These are phyloP conservation scores for Pharnaceum exiguum DNA, from an alignment of 148 eudicot species.

Conservation along the genomic window DNA sequence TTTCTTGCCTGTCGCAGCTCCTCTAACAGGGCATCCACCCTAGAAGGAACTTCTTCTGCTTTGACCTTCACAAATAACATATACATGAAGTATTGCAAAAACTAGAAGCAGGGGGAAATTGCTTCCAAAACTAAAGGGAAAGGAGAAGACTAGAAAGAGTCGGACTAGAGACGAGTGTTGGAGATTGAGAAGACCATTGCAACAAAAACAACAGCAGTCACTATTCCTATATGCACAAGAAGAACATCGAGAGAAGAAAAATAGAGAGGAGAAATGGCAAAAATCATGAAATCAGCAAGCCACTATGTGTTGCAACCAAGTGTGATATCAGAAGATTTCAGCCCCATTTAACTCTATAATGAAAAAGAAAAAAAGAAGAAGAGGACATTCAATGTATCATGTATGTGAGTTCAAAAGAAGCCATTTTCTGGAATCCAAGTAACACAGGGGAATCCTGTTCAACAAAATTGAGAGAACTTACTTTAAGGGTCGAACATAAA, in stretches of 20 bases:
- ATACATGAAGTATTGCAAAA: not conserved
- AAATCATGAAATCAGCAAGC: too few species aligned
- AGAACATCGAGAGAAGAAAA: not conserved
- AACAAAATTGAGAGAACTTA: slow-evolving; percentile 23
- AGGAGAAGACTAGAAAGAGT: not conserved
- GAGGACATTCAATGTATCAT: too few species aligned
- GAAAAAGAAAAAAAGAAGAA: too few species aligned
- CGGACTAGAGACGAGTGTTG: not conserved
- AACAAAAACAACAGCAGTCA: not conserved
- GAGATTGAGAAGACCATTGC: too few species aligned
- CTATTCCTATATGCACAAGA: too few species aligned
- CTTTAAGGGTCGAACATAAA: slow-evolving; percentile 90
- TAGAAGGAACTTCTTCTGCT: slow-evolving; percentile 81
- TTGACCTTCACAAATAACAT: slow-evolving; percentile 49
- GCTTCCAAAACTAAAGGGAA: not conserved
- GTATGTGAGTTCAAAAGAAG: too few species aligned
- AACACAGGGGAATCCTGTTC: too few species aligned
- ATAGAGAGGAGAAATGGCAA: not conserved
- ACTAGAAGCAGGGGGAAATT: not conserved
- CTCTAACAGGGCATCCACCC: slow-evolving; percentile 67
- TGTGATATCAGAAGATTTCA: too few species aligned
- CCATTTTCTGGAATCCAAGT: too few species aligned
- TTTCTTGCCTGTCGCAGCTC: slow-evolving; percentile 72
- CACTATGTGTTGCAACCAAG: too few species aligned
- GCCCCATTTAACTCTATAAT: too few species aligned